Percentiles rank a stretch among this genome's conserved stretches.
Conservation (phyloP, 345 rosid species). For the Angophora floribunda region DNA sequence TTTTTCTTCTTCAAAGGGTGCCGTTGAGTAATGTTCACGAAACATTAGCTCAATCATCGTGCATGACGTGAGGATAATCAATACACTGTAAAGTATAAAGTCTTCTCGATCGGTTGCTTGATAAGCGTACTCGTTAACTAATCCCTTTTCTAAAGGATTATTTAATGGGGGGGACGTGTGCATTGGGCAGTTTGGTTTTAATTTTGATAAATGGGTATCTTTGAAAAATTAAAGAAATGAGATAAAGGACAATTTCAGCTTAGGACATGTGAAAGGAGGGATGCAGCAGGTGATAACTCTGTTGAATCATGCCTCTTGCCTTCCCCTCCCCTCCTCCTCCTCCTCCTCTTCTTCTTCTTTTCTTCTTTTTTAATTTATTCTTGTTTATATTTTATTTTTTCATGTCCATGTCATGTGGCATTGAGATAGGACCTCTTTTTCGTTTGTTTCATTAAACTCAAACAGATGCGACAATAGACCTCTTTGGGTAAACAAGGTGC, state of each 20-base stretch:
- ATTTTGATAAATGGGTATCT: too few relatives aligned
- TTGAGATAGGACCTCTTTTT: background rate
- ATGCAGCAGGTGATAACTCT: too few relatives aligned
- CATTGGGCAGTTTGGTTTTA: background rate
- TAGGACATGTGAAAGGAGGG: background rate
- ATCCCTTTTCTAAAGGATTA: background rate
- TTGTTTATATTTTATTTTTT: background rate
- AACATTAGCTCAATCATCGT: background rate
- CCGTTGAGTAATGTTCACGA: background rate
- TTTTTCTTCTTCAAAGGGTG: background rate
- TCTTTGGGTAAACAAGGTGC: background rate
- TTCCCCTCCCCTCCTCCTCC: background rate
- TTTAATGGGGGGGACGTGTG: background rate
- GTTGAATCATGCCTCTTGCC: background rate
- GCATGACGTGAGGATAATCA: too few relatives aligned
- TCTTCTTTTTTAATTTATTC: too few relatives aligned
- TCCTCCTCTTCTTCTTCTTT: too few relatives aligned
- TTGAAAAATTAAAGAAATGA: too few relatives aligned
- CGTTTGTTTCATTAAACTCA: background rate
- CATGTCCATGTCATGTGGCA: background rate
- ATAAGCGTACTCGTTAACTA: background rate
- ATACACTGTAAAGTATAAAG: too few relatives aligned
- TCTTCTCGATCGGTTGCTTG: background rate
- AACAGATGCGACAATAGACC: background rate
- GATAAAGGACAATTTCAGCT: background rate